Evolutionary conservation across 2,329 filamentous ascomycete species (phyloP).

Genomic region (Chaetomium strumarium): DNA sequence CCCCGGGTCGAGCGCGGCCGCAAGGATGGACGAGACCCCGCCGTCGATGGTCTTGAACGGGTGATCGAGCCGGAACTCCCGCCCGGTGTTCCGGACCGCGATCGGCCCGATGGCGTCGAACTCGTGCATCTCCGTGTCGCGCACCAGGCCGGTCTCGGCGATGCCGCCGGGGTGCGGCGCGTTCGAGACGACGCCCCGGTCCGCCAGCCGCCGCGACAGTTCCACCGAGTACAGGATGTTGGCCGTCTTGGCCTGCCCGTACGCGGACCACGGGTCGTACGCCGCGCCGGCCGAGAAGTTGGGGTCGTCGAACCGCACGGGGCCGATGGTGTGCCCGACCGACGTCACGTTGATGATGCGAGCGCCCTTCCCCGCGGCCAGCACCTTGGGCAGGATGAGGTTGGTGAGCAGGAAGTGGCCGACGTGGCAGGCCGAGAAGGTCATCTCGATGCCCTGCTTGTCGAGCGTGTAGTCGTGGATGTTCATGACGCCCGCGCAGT

Average conservation of each 20-base stretch:
- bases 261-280: not conserved
- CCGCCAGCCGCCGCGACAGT: not conserved
- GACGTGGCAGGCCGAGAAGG: not conserved
- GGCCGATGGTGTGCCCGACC: not conserved
- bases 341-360: not conserved
- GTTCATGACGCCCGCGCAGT: not conserved
- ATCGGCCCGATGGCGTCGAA: not conserved
- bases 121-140: not conserved
- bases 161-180: not conserved
- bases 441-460: not conserved
- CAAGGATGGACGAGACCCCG: too few species aligned
- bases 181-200: not conserved
- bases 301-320: not conserved
- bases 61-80: not conserved
- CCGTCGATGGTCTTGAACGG: too few species aligned
- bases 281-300: not conserved
- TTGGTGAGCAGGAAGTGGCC: not conserved
- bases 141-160: not conserved
- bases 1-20: too few species aligned
- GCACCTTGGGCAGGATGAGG: not conserved
- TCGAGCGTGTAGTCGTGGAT: not conserved
- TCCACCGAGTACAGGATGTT: not conserved
- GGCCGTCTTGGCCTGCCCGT: not conserved
- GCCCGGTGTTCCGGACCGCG: not conserved
- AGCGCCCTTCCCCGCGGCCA: not conserved